These are phyloP conservation scores for Lonicera japonica DNA, from an alignment of 129 eudicot genomes.

Conservation along the genomic window DNA sequence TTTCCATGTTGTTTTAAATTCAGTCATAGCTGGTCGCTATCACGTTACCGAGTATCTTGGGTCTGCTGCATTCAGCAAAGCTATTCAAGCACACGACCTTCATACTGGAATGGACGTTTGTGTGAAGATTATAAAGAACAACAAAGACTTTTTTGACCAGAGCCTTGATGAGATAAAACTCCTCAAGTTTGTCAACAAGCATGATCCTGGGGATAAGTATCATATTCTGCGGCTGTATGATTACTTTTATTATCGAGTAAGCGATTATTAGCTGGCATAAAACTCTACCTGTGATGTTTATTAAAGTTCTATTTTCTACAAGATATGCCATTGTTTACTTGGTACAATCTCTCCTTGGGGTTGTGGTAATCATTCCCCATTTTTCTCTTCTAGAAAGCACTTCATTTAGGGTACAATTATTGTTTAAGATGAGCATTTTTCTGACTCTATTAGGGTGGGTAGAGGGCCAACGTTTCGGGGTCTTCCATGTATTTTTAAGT, in stretches of 20 bases:
- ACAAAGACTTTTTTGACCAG: slow-evolving; percentile 98
- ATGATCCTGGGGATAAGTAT: slow-evolving; percentile 93
- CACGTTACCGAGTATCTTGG: slow-evolving; percentile 99
- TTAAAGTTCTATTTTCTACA: background rate
- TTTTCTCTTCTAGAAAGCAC: too few relatives aligned
- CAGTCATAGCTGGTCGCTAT: slow-evolving; percentile 94
- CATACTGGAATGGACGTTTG: slow-evolving; percentile 99
- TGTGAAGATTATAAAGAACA: slow-evolving; percentile 90
- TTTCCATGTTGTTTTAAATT: slow-evolving; percentile 86
- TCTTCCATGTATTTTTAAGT: too few relatives aligned
- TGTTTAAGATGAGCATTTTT: too few relatives aligned
- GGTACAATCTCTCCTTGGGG: too few relatives aligned
- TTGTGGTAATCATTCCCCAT: too few relatives aligned
- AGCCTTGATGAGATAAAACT: slow-evolving; percentile 99
- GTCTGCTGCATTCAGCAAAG: slow-evolving; percentile 99
- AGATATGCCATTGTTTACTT: background rate
- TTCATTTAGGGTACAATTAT: too few relatives aligned
- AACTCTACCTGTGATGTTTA: background rate
- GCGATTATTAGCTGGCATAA: slow-evolving; percentile 8
- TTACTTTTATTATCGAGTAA: slow-evolving; percentile 93
- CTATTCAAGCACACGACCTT: slow-evolving; percentile 97
- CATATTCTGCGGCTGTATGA: slow-evolving; percentile 96
- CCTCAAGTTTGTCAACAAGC: slow-evolving; percentile 88
- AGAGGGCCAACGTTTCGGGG: too few relatives aligned
- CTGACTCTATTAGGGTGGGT: too few relatives aligned